Evolutionary conservation across 2,329 filamentous ascomycete species (phyloP).

Genomic region (Dothideomycetidae sp.): DNA sequence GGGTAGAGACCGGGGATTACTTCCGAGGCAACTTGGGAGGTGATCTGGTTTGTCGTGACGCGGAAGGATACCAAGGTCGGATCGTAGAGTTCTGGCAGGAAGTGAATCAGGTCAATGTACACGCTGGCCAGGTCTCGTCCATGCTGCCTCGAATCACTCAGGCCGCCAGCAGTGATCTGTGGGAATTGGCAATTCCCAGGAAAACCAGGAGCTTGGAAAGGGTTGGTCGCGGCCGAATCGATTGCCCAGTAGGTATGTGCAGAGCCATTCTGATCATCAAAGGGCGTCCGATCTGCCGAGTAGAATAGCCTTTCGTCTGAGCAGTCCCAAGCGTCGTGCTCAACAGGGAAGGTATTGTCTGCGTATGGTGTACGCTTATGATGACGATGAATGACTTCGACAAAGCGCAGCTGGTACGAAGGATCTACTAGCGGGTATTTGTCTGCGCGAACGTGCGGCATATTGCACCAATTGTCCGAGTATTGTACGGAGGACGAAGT

Average conservation of each 20-base stretch:
- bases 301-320: conserved; percentile 55
- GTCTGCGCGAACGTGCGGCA: conserved; percentile 60
- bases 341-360: conserved; percentile 59
- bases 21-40: conserved; percentile 66
- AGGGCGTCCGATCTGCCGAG: conserved; percentile 42
- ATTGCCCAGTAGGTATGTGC: conserved; percentile 52
- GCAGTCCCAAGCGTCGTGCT: conserved; percentile 61
- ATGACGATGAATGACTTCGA: conserved; percentile 71
- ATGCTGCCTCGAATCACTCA: conserved; percentile 63
- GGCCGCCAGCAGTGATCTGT: conserved; percentile 57
- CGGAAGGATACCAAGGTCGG: conserved; percentile 44
- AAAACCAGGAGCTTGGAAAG: conserved; percentile 52
- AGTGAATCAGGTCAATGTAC: conserved; percentile 53
- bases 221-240: conserved; percentile 48
- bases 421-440: conserved; percentile 44
- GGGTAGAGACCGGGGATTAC: conserved; percentile 57
- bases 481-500: conserved; percentile 46
- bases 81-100: conserved; percentile 43
- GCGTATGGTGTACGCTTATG: conserved; percentile 76
- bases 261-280: conserved; percentile 35
- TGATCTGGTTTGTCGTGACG: conserved; percentile 72
- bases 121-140: conserved; percentile 64
- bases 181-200: conserved; percentile 66
- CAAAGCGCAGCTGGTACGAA: conserved; percentile 55
- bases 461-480: conserved; percentile 66